Base-by-base conservation (phyloP, 106 monocot species). In the Apostasia shenzhenica region DNA sequence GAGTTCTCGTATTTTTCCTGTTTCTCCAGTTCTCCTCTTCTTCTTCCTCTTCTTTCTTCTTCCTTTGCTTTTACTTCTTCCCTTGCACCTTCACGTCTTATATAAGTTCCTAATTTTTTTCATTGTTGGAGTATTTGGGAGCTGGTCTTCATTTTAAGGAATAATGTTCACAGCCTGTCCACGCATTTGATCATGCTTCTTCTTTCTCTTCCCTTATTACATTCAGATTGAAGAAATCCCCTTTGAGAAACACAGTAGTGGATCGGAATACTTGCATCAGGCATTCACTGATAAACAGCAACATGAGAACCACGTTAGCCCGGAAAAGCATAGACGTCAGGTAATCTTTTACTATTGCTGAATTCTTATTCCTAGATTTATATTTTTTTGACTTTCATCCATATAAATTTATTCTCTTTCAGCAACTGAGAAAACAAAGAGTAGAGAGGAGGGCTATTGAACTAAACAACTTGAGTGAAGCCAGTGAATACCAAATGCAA, bases 391-490 rank as follows among this genome's bases (percentile, higher is more conserved):
- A 41, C 49, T 26, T 26, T 26, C 26, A 26, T 26, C 26, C 6
- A 54, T 52, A 41, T 26, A 26, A 26, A 26, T 26, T 26, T 26
- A 26, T 26, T 26, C 26, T 26, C 26, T 63, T 65, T 46, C 67
- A 88, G 88, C 41, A 45, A 13, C 60, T 88, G 69, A 67, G 88
- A 40, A 68, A 63, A 46, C 69, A 72, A 75, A 78, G 88, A 55
- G 84, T 54, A 73, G 73, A 75, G 67, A 45, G 40, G 45, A 10
- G 84, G 76, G 58, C 39, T 66, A 60, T 51, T 57, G 75, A 78
- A 54, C 66, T 88, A 38, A 74, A 73, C 69, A 51, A 78, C 2
- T 72, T 84, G 78, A 81, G 73, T 47, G 72, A 70, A 73, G 84
- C 78, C 57, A 72, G 63, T 59, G 84, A 88, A 81, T 62, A 70